These are phyloP conservation scores for Rhizophora mangle DNA, from an alignment of 345 rosid species.

Conservation along the genomic window DNA sequence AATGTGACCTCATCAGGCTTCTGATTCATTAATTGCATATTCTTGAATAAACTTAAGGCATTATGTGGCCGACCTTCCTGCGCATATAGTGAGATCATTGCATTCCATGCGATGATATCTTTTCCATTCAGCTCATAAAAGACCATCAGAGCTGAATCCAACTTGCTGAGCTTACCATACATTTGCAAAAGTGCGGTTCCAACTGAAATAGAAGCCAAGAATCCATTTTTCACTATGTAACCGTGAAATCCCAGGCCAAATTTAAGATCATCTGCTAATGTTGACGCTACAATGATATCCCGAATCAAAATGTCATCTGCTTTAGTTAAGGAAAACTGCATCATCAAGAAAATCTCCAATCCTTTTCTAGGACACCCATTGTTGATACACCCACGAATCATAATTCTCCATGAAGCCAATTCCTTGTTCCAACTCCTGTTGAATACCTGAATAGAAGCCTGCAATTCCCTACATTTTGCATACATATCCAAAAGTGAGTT, in stretches of 20 bases:
- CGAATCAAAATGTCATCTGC: constrained; percentile 15
- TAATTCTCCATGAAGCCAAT: constrained; percentile 23
- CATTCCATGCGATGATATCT: constrained; percentile 16
- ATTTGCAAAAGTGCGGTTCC: constrained; percentile 19
- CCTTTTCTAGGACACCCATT: constrained; percentile 18
- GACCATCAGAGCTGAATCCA: constrained; percentile 4
- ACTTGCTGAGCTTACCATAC: constrained; percentile 9
- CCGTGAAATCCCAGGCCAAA: constrained; percentile 24
- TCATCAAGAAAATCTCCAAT: constrained; percentile 15
- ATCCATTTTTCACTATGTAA: constrained; percentile 24
- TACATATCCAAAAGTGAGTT: constrained; percentile 29
- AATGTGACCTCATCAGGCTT: constrained; percentile 11
- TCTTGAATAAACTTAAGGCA: constrained; percentile 5
- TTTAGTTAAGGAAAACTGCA: constrained; percentile 9
- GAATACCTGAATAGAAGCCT: constrained; percentile 7
- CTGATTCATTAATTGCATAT: constrained; percentile 5
- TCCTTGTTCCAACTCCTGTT: constrained; percentile 14
- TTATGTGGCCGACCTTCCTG: constrained; percentile 9
- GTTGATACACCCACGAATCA: constrained; percentile 11
- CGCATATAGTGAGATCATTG: constrained; percentile 10
- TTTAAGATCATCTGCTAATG: constrained; percentile 11
- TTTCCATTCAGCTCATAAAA: constrained; percentile 2
- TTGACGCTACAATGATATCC: constrained; percentile 12
- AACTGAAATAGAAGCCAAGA: constrained; percentile 19
- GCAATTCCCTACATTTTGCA: constrained; percentile 26